These are phyloP conservation scores for Mortierella hygrophila DNA, from an alignment of 192 early-diverging fungal genomes.

Conservation along the genomic window DNA sequence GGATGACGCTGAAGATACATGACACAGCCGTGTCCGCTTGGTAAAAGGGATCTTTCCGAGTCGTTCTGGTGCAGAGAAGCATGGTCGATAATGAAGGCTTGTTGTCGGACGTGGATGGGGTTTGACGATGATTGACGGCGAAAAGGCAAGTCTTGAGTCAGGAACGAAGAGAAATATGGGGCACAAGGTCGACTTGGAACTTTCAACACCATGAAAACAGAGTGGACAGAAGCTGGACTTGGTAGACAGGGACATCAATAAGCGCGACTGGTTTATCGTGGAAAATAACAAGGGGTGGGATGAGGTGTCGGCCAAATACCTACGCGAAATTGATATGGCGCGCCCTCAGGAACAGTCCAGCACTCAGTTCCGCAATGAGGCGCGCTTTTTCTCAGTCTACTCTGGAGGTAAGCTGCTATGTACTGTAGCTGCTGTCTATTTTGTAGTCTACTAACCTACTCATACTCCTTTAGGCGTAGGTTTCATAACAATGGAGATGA, in stretches of 20 bases:
- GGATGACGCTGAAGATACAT: conserved; percentile 2
- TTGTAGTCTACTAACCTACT: too few species aligned
- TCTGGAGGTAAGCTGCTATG: conserved; percentile 41
- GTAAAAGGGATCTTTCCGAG: conserved; percentile 46
- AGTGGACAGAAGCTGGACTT: conserved; percentile 35
- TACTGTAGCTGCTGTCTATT: neutral
- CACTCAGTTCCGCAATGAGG: conserved; percentile 17
- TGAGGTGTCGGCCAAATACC: conserved; percentile 39
- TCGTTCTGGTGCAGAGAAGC: conserved; percentile 38
- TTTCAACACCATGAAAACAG: conserved; percentile 24
- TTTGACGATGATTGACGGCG: conserved; percentile 46
- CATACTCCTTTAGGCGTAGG: too few species aligned
- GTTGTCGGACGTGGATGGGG: conserved; percentile 43
- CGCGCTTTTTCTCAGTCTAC: conserved; percentile 48
- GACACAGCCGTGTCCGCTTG: conserved; percentile 43
- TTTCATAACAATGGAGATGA: too few species aligned
- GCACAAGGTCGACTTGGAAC: conserved; percentile 26
- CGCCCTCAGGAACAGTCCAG: conserved; percentile 34
- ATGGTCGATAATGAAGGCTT: conserved; percentile 45
- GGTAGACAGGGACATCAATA: conserved; percentile 40
- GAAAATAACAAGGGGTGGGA: conserved; percentile 18
- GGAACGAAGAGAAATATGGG: conserved; percentile 27
- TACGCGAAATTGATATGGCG: conserved; percentile 35
- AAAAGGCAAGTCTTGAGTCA: conserved; percentile 27
- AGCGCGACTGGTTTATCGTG: conserved; percentile 39